A percentile compares a stretch with the other conserved stretches of the same genome.
These are phyloP conservation scores for Chaetomidium leptoderma DNA, from an alignment of 495 filamentous ascomycete genomes.

Conservation along the genomic window DNA sequence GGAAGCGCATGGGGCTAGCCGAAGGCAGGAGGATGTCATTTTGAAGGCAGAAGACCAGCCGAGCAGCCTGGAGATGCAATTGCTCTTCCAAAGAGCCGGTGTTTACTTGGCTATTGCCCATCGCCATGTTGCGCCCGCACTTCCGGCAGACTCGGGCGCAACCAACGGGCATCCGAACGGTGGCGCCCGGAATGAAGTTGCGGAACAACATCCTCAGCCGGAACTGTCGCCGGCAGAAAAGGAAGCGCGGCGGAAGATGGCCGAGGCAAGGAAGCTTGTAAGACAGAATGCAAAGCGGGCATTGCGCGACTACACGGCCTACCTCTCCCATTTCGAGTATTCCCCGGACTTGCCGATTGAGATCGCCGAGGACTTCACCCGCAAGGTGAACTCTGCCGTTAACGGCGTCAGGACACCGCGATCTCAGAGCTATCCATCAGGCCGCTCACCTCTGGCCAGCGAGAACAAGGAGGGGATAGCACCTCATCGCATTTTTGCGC, in stretches of 20 bases:
- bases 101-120: slow-evolving; percentile 68
- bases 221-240: slow-evolving; percentile 30
- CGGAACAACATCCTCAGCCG: slow-evolving; percentile 21
- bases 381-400: slow-evolving; percentile 57
- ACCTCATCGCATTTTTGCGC: slow-evolving; percentile 37
- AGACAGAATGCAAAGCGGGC: slow-evolving; percentile 69
- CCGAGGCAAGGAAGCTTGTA: slow-evolving; percentile 61
- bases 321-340: slow-evolving; percentile 69
- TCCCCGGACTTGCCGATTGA: slow-evolving; percentile 63
- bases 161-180: background rate
- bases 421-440: slow-evolving; percentile 7
- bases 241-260: slow-evolving; percentile 42
- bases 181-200: slow-evolving; percentile 5
- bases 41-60: slow-evolving; percentile 67
- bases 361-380: slow-evolving; percentile 62
- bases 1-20: slow-evolving; percentile 34
- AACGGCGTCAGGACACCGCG: slow-evolving; percentile 31
- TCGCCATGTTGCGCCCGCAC: slow-evolving; percentile 44
- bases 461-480: background rate
- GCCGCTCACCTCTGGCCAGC: slow-evolving; percentile 15
- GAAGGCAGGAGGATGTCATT: slow-evolving; percentile 51
- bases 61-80: slow-evolving; percentile 64
- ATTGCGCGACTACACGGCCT: slow-evolving; percentile 63
- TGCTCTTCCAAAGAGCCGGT: slow-evolving; percentile 73
- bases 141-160: slow-evolving; percentile 3